Base-by-base conservation (phyloP, 1,139 yeast species). In the Nakaseomyces sp. region DNA sequence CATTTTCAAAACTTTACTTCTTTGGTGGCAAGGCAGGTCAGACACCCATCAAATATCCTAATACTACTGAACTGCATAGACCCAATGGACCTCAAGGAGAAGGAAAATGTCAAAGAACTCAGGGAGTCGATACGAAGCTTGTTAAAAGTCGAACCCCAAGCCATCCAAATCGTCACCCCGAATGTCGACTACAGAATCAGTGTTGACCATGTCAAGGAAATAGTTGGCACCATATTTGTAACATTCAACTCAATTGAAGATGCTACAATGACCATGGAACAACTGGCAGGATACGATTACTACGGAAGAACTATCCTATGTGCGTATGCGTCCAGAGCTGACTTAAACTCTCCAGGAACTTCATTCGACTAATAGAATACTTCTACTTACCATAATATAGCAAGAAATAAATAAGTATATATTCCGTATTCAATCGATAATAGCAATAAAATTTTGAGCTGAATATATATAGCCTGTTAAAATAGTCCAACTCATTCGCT, bases 161-260 rank as follows among this genome's bases (percentile, higher is more conserved):
- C 75, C 4, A 64, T 86, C 3, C 72, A 71, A 47, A 75, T 87
- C n/a, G 89, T 93, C 0, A 69, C 76, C 50, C 91, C 91, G 0
- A 71, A 72, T 2, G 69, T 71, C 24, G 78, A 74, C 35, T 74
- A 64, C 47, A 64, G 69, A 37, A 59, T 67, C 35, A 63, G 60
- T 33, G 65, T 50, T 71, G 77, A 59, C 63, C 72, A 53, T 56
- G 39, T 68, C 1, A 55, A 58, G 9, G 60, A 63, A 1, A 87
- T 86, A 3, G 73, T 81, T 33, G 96, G 96, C 0, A 81, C 77
- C 52, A 71, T 85, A 0, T 87, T 71, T 58, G 76, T 85, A 32
- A 79, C 81, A 60, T 87, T 81, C 61, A 72, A 69, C 2, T 68
- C 69, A 15, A 66, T 69, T 4, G 72, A 72, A 2, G 64, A 66